Base-by-base conservation (phyloP, 2,329 filamentous ascomycete genomes). In the Thielaviopsis populi region DNA sequence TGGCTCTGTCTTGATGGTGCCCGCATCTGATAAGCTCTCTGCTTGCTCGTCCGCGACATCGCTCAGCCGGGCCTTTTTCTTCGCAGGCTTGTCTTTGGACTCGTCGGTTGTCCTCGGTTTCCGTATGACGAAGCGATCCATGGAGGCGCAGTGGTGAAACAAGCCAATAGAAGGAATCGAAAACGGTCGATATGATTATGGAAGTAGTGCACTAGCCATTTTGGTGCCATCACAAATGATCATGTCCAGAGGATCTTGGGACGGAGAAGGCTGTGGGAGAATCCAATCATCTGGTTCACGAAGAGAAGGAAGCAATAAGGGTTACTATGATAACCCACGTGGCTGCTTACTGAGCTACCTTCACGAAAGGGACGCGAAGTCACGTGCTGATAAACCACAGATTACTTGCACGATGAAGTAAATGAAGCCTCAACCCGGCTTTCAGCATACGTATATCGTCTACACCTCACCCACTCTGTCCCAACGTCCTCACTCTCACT, bases 81-180 rank as follows among this genome's bases (percentile, higher is more conserved):
- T 41, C 11, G 59, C 46, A 3, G 30, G 59, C 22, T 40, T 59
- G 2, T 62, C 50, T 13, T 7, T 15, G 2, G 27, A 30, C 27
- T 42, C 8, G 27, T 41, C 19, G 15, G 15, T 10, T n/a, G 15
- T 24, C 43, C 54, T 56, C 19, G 62, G 41, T 22, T 40, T 54
- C 27, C 54, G 40, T 43, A 48, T 58, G 22, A 63, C n/a, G 43
- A 63, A 63, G 33, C 46, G 43, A 24, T 63, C 62, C 62, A 63
- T 63, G 11, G 27, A 56, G 17, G 24, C 30, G 17, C 15, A 22
- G 27, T 33, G 8, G 27, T 50, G 17, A 50, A 50, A 27, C 46
- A 27, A 10, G 22, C 46, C 22, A n/a, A 50, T 24, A 10, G 27
- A 50, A 27, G 19, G 19, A 15, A 15, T 5, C 15, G 11, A 24